phyloP scores from a whole-genome alignment of 2,329 filamentous ascomycete species.

The Alternaria incomplexa region DNA sequence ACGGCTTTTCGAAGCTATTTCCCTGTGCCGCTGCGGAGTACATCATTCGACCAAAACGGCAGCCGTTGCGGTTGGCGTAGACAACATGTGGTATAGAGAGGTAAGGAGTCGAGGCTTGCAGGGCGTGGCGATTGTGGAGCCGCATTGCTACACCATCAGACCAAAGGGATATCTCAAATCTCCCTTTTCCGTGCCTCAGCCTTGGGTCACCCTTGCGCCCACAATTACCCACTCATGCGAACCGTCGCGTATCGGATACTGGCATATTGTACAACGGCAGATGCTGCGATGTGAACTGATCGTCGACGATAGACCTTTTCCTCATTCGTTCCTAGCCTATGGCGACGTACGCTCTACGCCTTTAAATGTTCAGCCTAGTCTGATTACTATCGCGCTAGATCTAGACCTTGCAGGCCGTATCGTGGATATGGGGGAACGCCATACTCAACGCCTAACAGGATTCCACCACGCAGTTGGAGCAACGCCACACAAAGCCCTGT shows the following conservation, averaged over 20 bases:
- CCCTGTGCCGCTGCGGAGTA: background rate
- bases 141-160: background rate
- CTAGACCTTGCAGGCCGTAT: background rate
- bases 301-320: background rate
- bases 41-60: background rate
- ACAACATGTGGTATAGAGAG: background rate
- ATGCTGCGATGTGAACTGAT: background rate
- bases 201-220: background rate
- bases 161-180: background rate
- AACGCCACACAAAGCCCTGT: background rate
- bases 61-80: background rate
- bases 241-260: background rate
- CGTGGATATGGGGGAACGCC: background rate
- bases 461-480: background rate
- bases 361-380: background rate
- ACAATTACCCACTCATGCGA: background rate
- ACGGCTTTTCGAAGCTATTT: constrained; percentile 19
- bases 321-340: background rate
- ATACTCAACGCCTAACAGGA: background rate
- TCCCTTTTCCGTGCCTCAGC: background rate
- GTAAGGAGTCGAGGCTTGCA: background rate
- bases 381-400: background rate
- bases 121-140: background rate
- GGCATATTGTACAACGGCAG: background rate
- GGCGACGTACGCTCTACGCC: background rate